Conservation (phyloP, 352 stramenopile genomes). For the Phytopythium delawarense region DNA sequence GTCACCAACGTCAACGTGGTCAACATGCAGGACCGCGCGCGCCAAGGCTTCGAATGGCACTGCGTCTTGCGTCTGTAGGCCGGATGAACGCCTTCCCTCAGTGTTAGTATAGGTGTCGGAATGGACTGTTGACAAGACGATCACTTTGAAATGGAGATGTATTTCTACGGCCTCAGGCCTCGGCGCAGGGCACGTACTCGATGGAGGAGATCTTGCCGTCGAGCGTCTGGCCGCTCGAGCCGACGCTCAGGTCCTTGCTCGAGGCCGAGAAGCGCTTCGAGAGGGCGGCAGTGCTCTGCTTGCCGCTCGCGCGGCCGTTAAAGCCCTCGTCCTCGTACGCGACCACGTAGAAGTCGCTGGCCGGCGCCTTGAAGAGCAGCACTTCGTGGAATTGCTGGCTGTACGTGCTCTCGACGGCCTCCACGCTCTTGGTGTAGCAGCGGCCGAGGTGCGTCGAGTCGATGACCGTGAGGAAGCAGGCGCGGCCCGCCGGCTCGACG, state of each 20-base stretch:
- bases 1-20: too few species aligned
- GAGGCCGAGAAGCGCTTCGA: conserved; percentile 28
- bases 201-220: conserved; percentile 5
- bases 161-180: neutral
- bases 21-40: too few species aligned
- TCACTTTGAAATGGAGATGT: too few species aligned
- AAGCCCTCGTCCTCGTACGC: conserved; percentile 34
- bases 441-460: conserved; percentile 17
- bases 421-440: conserved; percentile 28
- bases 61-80: too few species aligned
- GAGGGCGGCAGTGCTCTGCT: conserved; percentile 2
- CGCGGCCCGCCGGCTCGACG: conserved; percentile 38
- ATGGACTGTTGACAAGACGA: too few species aligned
- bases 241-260: conserved; percentile 19
- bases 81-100: too few species aligned
- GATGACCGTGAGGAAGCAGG: conserved; percentile 27
- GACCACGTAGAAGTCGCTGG: conserved; percentile 36
- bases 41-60: too few species aligned
- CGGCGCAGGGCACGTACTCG: conserved; percentile 6
- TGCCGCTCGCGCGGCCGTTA: conserved; percentile 10
- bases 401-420: conserved; percentile 25
- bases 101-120: too few species aligned
- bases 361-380: conserved; percentile 35
- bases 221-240: neutral
- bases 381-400: conserved; percentile 26